These are phyloP conservation scores for Malus hybrid DNA, from an alignment of 331 rosid genomes.

Conservation along the genomic window DNA sequence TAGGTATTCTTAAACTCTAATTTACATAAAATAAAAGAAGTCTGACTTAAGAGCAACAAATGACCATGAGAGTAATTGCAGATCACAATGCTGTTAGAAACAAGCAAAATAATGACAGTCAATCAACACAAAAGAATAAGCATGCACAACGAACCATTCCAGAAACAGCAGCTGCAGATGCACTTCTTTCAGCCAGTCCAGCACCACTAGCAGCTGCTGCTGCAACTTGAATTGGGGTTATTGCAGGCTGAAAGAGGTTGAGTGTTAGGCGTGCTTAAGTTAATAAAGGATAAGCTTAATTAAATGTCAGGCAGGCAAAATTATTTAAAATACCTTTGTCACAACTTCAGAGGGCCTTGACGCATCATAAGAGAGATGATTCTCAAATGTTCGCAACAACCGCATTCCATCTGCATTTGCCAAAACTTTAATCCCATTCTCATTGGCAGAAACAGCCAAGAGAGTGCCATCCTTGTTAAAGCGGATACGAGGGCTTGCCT, in stretches of 20 bases:
- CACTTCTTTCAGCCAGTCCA: conserved; percentile 66
- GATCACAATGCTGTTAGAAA: neutral
- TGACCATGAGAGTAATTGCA: neutral
- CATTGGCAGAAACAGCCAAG: conserved; percentile 86
- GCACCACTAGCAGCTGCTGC: conserved; percentile 55
- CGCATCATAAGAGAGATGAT: conserved; percentile 62
- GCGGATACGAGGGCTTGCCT: conserved; percentile 98
- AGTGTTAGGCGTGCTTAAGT: conserved; percentile 2
- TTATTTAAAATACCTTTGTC: conserved; percentile 50
- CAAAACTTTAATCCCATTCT: conserved; percentile 83
- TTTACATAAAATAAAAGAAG: neutral
- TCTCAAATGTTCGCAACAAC: conserved; percentile 69
- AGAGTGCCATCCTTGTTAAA: conserved; percentile 95
- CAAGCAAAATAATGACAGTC: neutral
- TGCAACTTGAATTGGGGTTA: conserved; percentile 81
- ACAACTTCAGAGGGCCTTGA: conserved; percentile 73
- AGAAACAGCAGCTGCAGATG: conserved; percentile 62
- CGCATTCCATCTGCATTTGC: conserved; percentile 75
- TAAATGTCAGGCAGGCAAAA: neutral
- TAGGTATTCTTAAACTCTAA: neutral
- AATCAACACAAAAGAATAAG: no score
- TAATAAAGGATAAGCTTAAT: neutral
- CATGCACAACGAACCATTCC: conserved; percentile 68
- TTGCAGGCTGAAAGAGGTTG: conserved; percentile 57
- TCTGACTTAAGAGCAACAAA: neutral